A percentile compares a stretch with the other conserved stretches of the same genome.
phyloP scores from a whole-genome alignment of 495 filamentous ascomycete species.

The Aspergillus ellipticus region DNA sequence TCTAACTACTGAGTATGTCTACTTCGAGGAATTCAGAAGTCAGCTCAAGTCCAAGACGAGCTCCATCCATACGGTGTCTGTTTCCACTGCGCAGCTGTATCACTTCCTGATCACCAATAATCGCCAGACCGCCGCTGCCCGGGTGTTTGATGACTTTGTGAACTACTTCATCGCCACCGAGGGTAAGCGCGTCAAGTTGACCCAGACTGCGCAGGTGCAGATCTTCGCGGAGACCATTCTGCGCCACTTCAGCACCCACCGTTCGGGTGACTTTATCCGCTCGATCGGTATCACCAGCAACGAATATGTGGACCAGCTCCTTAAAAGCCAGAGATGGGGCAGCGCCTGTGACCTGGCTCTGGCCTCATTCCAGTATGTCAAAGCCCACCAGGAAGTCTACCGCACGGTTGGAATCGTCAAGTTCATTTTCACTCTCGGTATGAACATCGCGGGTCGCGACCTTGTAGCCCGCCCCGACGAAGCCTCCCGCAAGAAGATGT shows the following conservation, averaged over 20 bases:
- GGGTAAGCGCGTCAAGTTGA: constrained; percentile 32
- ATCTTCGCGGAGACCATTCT: constrained; percentile 30
- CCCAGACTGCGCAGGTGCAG: constrained; percentile 20
- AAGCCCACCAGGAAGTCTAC: constrained; percentile 16
- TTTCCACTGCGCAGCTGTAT: constrained; percentile 32
- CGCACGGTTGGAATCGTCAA: constrained; percentile 15
- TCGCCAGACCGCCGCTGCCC: constrained; percentile 23
- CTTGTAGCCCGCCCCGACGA: constrained; percentile 1
- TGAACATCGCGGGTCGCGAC: constrained; percentile 18
- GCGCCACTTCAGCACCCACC: constrained; percentile 31
- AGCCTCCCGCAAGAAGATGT: constrained; percentile 14
- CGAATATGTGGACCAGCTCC: constrained; percentile 23
- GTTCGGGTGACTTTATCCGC: constrained; percentile 33
- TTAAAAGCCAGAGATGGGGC: constrained; percentile 25
- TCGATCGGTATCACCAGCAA: constrained; percentile 37
- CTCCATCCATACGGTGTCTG: constrained; percentile 24
- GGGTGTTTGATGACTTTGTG: constrained; percentile 24
- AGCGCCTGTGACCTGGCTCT: constrained; percentile 32
- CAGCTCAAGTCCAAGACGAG: constrained; percentile 25
- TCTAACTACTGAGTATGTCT: constrained; percentile 36
- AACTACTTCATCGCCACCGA: constrained; percentile 32
- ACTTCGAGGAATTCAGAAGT: constrained; percentile 38
- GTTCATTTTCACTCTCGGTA: constrained; percentile 20
- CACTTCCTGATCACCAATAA: constrained; percentile 30
- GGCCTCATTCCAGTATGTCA: constrained; percentile 26